Base-by-base conservation (phyloP, 495 filamentous ascomycete genomes). In the Acidomyces sp. region DNA sequence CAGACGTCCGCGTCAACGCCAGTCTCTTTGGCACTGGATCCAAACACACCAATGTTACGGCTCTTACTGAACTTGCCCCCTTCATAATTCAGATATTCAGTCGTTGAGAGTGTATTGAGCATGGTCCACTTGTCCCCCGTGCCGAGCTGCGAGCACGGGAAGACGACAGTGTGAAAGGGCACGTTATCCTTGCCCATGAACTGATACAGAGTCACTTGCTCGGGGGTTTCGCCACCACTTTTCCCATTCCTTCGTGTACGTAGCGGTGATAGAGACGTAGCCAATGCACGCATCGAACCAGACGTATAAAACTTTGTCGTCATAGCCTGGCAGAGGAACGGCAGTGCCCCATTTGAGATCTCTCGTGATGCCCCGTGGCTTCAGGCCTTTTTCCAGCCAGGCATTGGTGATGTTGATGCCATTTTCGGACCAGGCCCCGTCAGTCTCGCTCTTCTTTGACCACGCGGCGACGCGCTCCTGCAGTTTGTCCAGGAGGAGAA, bases 161-260 rank as follows among this genome's bases (percentile, higher is more conserved):
- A 97, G 55, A 95, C 85, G 52, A 97, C 80, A 26, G 73, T 77
- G 60, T 92, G 86, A 64, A 87, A 95, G 17, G 82, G 81, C 9
- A 93, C 84, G 47, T 96, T 96, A 64, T 96, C 88, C 62, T 96
- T 96, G 59, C 88, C 88, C 75, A 96, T 79, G 70, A 96, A 96
- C 60, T 97, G 90, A 59, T 90, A 95, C 4, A 97, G 74, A 54
- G 79, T 73, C 24, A 95, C 88, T 27, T 93, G 67, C 17, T 88
- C 76, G 5, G 85, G n/a, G 83, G 59, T 93, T 78, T 48, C 78
- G 76, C 90, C 90, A 97, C 90, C 90, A 97, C 41, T 78, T 66
- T 65, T 93, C 77, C 90, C 90, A 97, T 37, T 93, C 66, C 19
- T 82, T 68, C 4, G 86, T 95, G 59, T 90, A 95, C 49, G 78